These are phyloP conservation scores for Fomitopsis palustris DNA, from an alignment of 1,284 basidiomycete genomes.

Conservation along the genomic window DNA sequence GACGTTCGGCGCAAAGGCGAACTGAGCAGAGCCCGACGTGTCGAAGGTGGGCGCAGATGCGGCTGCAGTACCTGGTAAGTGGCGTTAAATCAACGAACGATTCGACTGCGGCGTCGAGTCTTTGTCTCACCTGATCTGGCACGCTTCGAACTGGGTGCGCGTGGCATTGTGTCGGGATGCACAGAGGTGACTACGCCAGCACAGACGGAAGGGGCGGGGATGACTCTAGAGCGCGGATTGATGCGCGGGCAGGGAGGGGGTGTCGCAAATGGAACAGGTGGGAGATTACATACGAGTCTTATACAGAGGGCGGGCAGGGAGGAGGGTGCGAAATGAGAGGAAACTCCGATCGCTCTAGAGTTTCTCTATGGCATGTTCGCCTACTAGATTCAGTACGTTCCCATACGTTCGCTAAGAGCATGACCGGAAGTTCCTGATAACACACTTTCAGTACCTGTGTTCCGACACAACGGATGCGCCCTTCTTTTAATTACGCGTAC, in stretches of 20 bases:
- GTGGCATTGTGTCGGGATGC: constrained; percentile 42
- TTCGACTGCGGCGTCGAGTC: neutral
- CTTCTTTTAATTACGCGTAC: neutral
- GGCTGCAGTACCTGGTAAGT: constrained; percentile 40
- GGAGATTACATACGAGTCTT: constrained; percentile 27
- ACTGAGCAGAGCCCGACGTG: constrained; percentile 35
- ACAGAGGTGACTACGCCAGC: constrained; percentile 16
- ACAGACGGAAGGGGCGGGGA: constrained; percentile 15
- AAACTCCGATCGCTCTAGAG: constrained; percentile 22
- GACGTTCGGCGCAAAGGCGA: constrained; percentile 57
- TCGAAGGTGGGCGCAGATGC: constrained; percentile 52
- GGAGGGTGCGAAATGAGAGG: constrained; percentile 18
- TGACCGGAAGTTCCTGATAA: constrained; percentile 5
- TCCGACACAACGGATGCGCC: constrained; percentile 6
- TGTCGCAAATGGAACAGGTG: constrained; percentile 25
- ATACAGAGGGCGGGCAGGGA: constrained; percentile 15
- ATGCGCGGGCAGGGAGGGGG: constrained; percentile 24
- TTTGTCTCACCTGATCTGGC: constrained; percentile 38
- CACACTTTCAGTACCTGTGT: neutral
- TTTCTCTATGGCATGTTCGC: constrained; percentile 10
- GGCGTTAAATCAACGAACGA: constrained; percentile 1
- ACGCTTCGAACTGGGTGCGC: constrained; percentile 46
- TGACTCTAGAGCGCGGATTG: constrained; percentile 24
- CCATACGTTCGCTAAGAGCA: constrained; percentile 15
- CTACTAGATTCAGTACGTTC: constrained; percentile 13